Base-by-base conservation (phyloP, 106 monocot genomes). In the Chionographis japonica region DNA sequence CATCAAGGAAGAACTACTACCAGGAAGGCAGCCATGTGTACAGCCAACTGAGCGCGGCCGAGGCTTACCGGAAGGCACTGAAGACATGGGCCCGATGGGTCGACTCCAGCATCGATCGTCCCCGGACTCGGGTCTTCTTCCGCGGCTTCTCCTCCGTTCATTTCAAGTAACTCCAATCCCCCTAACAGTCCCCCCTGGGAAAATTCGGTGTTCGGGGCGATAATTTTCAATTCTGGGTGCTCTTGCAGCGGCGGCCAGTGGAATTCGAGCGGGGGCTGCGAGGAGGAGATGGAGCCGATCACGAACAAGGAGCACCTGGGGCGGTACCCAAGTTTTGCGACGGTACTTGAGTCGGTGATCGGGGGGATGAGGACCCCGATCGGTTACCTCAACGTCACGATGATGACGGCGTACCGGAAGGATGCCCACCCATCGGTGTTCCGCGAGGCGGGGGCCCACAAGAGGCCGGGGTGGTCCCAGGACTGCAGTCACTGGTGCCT, bases 401-500 rank as follows among this genome's bases (percentile, higher is more conserved):
- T 70, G 43, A 77, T 85, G 85, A 85, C 85, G 15, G 80, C 77
- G 38, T 81, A 85, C 56, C 70, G 82, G 4, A 86, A 86, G 58
- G 86, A 86, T 10, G 86, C 66, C 0, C 86, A 86, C 64, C 81
- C 78, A 1, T 86, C 86, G 2, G 49, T 68, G 56, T 86, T 71
- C 51, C 71, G 75, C 10, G 9, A 39, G 17, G 72, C 68, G 1
- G 27, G 16, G 5, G 62, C 27, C 38, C 61, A 37, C 68, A 57
- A 63, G 49, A 41, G 12, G 14, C 58, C n/a, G 0, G 63, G 50
- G 6, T 10, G 4, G 6, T 37, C n/a, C 15, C 86, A 81, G 65
- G 86, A 86, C 49, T 86, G 86, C 56, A 86, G 78, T 64, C 86
- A 86, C 60, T 86, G 86, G 86, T 86, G 86, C 78, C 81, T 86